Percentiles rank a stretch among this genome's conserved stretches.
These are phyloP conservation scores for Nemania sp. DNA, from an alignment of 2,329 filamentous ascomycete genomes.

Conservation along the genomic window DNA sequence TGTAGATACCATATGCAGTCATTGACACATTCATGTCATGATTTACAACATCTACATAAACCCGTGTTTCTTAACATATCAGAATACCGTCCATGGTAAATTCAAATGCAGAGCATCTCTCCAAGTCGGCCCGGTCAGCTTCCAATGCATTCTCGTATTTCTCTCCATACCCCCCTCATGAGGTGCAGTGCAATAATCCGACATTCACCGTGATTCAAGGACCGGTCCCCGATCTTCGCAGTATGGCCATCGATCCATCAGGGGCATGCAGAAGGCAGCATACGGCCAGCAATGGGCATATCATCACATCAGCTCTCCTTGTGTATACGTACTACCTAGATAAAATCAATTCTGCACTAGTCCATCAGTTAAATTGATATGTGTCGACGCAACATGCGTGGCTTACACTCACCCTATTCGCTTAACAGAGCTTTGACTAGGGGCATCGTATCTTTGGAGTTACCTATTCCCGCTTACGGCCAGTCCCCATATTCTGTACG, in stretches of 20 bases:
- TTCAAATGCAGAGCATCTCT: constrained; percentile 2
- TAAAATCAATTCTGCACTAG: constrained; percentile 7
- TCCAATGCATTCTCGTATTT: neutral
- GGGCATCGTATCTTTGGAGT: constrained; percentile 2
- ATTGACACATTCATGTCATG: constrained; percentile 10
- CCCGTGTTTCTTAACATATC: neutral
- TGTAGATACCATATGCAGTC: neutral
- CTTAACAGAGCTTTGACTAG: constrained; percentile 4
- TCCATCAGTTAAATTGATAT: neutral
- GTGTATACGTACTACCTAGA: neutral
- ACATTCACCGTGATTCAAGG: constrained; percentile 14
- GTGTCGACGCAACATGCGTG: neutral
- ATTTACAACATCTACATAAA: constrained; percentile 9
- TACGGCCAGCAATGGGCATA: constrained; percentile 12
- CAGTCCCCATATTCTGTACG: neutral
- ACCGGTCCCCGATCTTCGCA: neutral
- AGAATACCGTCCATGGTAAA: neutral
- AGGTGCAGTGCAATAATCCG: neutral
- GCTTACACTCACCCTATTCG: neutral
- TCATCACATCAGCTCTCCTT: constrained; percentile 14
- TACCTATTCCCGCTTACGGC: no score
- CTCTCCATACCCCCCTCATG: neutral
- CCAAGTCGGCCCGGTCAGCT: neutral
- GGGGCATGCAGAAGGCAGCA: constrained; percentile 17
- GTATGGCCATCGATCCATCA: neutral